phyloP scores from a whole-genome alignment of 176 grass and related monocot species.

The Leersia perrieri region DNA sequence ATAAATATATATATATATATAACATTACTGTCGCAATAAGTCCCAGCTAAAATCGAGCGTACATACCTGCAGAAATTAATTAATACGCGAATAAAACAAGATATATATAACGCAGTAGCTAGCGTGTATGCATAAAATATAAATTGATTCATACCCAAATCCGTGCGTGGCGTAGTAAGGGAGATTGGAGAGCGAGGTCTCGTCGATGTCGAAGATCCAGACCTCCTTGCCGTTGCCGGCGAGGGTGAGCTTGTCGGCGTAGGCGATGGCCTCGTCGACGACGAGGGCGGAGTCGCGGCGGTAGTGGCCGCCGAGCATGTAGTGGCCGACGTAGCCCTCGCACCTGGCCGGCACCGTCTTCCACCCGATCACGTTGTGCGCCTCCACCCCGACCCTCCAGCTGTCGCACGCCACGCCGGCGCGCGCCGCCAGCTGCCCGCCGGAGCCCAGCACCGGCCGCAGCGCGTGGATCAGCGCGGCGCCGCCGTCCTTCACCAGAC shows the following conservation, averaged over 20 bases:
- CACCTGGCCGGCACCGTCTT: conserved; percentile 35
- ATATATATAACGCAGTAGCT: too few relatives aligned
- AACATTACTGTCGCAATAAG: too few relatives aligned
- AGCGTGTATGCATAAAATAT: background rate
- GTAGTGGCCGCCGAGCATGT: conserved; percentile 51
- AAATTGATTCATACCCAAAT: conserved; percentile 31
- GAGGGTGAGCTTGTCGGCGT: conserved; percentile 30
- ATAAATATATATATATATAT: too few relatives aligned
- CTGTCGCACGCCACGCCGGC: conserved; percentile 49
- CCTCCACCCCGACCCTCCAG: conserved; percentile 53
- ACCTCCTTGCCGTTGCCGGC: conserved; percentile 49
- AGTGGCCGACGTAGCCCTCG: conserved; percentile 44
- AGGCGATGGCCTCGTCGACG: conserved; percentile 44
- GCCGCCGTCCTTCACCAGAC: background rate
- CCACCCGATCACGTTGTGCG: conserved; percentile 49
- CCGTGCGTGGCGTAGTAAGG: conserved; percentile 56
- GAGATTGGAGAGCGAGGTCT: conserved; percentile 58
- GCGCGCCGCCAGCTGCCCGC: background rate
- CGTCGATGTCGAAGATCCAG: conserved; percentile 66
- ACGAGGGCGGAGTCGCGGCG: conserved; percentile 45
- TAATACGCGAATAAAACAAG: background rate
- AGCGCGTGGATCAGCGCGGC: conserved; percentile 33
- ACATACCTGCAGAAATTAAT: background rate
- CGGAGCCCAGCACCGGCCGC: conserved; percentile 18
- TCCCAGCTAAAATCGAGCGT: background rate